Evolutionary conservation across 768 basidiomycete genomes (phyloP).

Genomic region (Psilocybe subaeruginosa): DNA sequence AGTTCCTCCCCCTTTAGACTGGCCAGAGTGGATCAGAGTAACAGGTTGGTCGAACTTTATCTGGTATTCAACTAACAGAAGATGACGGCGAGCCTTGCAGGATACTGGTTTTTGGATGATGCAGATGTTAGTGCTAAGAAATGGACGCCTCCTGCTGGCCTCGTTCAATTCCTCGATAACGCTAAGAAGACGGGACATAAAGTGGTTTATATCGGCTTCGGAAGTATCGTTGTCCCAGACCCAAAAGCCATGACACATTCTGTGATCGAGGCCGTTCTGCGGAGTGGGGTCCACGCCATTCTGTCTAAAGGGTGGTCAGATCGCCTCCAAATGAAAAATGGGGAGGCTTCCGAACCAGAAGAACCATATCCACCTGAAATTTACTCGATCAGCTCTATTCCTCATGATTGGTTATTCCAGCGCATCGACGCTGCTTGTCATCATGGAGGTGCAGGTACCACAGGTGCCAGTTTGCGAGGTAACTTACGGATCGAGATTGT

Average conservation of each 20-base stretch:
- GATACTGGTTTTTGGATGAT: slow-evolving; percentile 97
- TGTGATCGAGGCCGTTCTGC: slow-evolving; percentile 85
- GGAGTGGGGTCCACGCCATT: slow-evolving; percentile 89
- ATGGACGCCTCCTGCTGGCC: slow-evolving; percentile 84
- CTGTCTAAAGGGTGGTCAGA: slow-evolving; percentile 99
- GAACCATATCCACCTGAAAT: slow-evolving; percentile 79
- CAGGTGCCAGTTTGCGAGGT: slow-evolving; percentile 94
- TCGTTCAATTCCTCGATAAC: slow-evolving; percentile 80
- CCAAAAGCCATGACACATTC: slow-evolving; percentile 90
- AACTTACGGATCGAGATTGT: slow-evolving; percentile 16
- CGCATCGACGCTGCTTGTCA: slow-evolving; percentile 97
- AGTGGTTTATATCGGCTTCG: slow-evolving; percentile 97
- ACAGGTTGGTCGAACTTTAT: slow-evolving; percentile 55
- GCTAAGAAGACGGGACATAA: slow-evolving; percentile 81
- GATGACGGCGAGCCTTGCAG: slow-evolving; percentile 38
- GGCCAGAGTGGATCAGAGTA: slow-evolving; percentile 98
- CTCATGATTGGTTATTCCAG: slow-evolving; percentile 95
- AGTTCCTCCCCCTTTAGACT: slow-evolving; percentile 93
- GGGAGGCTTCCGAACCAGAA: slow-evolving; percentile 62
- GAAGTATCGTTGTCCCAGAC: slow-evolving; percentile 96
- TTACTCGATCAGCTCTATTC: slow-evolving; percentile 82
- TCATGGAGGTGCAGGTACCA: slow-evolving; percentile 97
- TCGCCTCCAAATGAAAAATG: slow-evolving; percentile 69
- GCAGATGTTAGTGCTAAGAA: slow-evolving; percentile 88
- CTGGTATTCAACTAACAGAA: neutral